Base-by-base conservation (phyloP, 257 asterid species). In the Salvia hispanica region DNA sequence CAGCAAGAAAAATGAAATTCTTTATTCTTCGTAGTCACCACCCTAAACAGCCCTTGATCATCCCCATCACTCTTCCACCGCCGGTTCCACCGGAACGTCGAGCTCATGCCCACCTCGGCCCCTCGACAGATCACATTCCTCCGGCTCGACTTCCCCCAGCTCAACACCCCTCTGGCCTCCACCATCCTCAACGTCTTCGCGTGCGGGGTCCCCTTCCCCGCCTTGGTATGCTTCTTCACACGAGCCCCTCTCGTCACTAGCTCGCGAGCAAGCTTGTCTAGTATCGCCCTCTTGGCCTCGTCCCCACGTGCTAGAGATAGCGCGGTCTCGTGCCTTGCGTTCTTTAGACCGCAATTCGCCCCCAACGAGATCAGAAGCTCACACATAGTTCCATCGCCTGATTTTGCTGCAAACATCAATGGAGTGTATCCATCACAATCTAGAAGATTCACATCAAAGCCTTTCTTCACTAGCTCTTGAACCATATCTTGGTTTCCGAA, bases 1-100 rank as follows among this genome's bases (percentile, higher is more conserved):
- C 72, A 76, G 55, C 96, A 86, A 16, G 80, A 84, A 74, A 88
- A 88, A 81, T 86, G 96, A n/a, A 83, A 66, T 34, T 86, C 96
- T 71, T 69, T 77, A 53, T 82, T 83, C 82, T 81, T 81, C 1
- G 82, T 78, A 3, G 96, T 86, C 7, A 84, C 68, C 71, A 88
- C 91, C 62, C 91, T 59, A 45, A 88, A 88, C 57, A 88, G 52
- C 6, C 95, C 93, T 2, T 69, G 60, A 64, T 82, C 87, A 16
- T 82, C 89, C 0, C 63, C 87, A 60, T 86, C 95, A 16, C 66
- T 64, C 83, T 78, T 88, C 80, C 62, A 79, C 65, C 87, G 61
- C 4, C 95, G 79, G 62, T 82, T 86, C 94, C 83, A 78, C 44
- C 61, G 69, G 74, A 88, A 86, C 4, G 64, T 58, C 0, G 76